phyloP scores from a whole-genome alignment of 2,329 filamentous ascomycete genomes.

The Arthrinium puccinioides region DNA sequence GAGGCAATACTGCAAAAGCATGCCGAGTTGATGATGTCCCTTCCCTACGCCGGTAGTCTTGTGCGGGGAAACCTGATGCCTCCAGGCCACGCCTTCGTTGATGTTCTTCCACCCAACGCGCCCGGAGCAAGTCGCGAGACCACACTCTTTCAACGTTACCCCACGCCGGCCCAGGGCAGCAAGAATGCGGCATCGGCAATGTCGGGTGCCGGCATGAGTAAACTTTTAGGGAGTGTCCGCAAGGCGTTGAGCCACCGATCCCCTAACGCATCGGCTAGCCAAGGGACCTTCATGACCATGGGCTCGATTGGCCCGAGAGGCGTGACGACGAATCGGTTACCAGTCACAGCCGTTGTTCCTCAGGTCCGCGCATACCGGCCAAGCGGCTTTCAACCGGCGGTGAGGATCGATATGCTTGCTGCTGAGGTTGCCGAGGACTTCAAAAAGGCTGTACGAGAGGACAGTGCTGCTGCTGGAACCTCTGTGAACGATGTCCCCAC shows the following conservation, averaged over 20 bases:
- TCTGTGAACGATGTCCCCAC: slow-evolving; percentile 14
- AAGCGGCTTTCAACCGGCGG: slow-evolving; percentile 39
- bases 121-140: slow-evolving; percentile 41
- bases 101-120: slow-evolving; percentile 48
- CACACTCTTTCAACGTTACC: slow-evolving; percentile 39
- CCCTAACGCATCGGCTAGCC: slow-evolving; percentile 25
- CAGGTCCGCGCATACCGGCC: slow-evolving; percentile 37
- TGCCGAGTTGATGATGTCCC: slow-evolving; percentile 50
- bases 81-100: slow-evolving; percentile 74
- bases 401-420: slow-evolving; percentile 77
- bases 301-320: slow-evolving; percentile 42
- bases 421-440: slow-evolving; percentile 73
- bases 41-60: slow-evolving; percentile 72
- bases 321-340: slow-evolving; percentile 49
- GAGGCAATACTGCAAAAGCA: slow-evolving; percentile 46
- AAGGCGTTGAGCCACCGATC: slow-evolving; percentile 63
- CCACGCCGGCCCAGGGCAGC: slow-evolving; percentile 29
- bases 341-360: slow-evolving; percentile 53
- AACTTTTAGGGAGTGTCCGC: slow-evolving; percentile 77
- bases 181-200: slow-evolving; percentile 48
- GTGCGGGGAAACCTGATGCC: slow-evolving; percentile 82
- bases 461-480: slow-evolving; percentile 39
- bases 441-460: slow-evolving; percentile 64
- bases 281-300: slow-evolving; percentile 41
- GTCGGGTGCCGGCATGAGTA: slow-evolving; percentile 73